Evolutionary conservation across 2,329 filamentous ascomycete genomes (phyloP), one percentile per base, ranked within the genome.

Genomic region (Gyromitra esculenta): DNA sequence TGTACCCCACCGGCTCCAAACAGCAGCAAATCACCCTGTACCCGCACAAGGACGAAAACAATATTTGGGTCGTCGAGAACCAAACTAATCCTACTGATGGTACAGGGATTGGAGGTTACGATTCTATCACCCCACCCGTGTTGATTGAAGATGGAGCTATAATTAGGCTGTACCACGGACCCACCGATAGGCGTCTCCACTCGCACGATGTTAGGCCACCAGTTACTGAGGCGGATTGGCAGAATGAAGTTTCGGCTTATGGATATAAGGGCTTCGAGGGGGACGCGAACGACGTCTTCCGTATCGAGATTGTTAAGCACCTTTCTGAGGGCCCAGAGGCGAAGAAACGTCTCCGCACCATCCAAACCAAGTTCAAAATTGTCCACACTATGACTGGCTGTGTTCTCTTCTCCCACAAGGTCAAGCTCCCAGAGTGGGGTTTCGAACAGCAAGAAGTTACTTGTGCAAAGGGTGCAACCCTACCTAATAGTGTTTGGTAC

Each of bases 361-460:
- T 99, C 79, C 91, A 99, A 85, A 94, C 94, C 81, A 98, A 98
- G 86, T 99, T 99, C 86, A 92, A 90, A 82, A 91, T 99, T 57
- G 89, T 98, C 43, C 96, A 99, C 82, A 85, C 97, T 83, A 98
- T 99, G 96, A 97, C 94, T 78, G 94, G 95, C 60, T 99, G 96
- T 82, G 92, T 91, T 11, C 87, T 99, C 31, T 99, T 99, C 87
- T 98, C 95, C 0, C 96, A 99, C 88, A 98, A 97, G 86, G 94
- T 98, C 83, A 99, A 99, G 86, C 90, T 99, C 75, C 96, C 96
- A 1, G 94, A 97, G 1, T 99, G 96, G 96, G 96, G 92, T 60
- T 99, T 91, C 67, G 96, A 98, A 84, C 96, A 99, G 84, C 96
- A 99, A 84, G 96, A 99, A 84, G 96, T 99, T n/a, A 98, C 95